Evolutionary conservation across 805 yeast species (phyloP).

Genomic region (Candida ipomoeae): DNA sequence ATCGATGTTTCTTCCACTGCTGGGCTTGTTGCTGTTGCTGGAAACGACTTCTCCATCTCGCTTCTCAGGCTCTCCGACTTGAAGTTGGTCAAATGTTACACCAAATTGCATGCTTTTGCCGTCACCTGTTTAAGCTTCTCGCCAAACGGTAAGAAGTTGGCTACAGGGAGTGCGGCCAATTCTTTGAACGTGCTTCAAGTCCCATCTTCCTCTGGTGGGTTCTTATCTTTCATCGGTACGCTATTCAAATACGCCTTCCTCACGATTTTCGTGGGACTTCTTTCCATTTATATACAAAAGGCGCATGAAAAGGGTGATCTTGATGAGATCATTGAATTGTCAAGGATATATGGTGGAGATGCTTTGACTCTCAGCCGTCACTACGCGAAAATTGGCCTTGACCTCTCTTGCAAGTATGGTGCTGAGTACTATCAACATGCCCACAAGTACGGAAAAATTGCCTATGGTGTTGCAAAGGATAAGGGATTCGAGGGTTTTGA

Average conservation of each 20-base stretch:
- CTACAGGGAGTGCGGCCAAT: slow-evolving; percentile 74
- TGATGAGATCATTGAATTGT: slow-evolving; percentile 20
- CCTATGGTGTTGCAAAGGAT: slow-evolving; percentile 15
- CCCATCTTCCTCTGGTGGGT: slow-evolving; percentile 9
- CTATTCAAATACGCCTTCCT: slow-evolving; percentile 31
- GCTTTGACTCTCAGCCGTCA: slow-evolving; percentile 11
- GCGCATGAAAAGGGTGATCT: slow-evolving; percentile 35
- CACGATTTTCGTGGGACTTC: slow-evolving; percentile 27
- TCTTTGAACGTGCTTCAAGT: slow-evolving; percentile 51
- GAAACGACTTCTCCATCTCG: slow-evolving; percentile 63
- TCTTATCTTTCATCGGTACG: slow-evolving; percentile 32
- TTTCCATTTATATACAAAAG: slow-evolving; percentile 34
- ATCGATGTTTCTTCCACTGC: slow-evolving; percentile 41
- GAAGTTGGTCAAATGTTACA: slow-evolving; percentile 45
- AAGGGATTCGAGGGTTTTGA: slow-evolving; percentile 17
- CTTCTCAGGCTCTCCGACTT: slow-evolving; percentile 53
- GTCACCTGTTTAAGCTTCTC: slow-evolving; percentile 70
- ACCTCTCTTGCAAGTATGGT: slow-evolving; percentile 17
- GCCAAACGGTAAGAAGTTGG: slow-evolving; percentile 61
- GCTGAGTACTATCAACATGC: slow-evolving; percentile 18
- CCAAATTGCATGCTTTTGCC: slow-evolving; percentile 71
- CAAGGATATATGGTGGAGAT: slow-evolving; percentile 19
- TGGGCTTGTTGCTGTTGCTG: slow-evolving; percentile 52
- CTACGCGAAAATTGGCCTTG: slow-evolving; percentile 12
- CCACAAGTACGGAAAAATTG: slow-evolving; percentile 21